Evolutionary conservation across 768 basidiomycete species (phyloP).

Genomic region (Mycena latifolia): DNA sequence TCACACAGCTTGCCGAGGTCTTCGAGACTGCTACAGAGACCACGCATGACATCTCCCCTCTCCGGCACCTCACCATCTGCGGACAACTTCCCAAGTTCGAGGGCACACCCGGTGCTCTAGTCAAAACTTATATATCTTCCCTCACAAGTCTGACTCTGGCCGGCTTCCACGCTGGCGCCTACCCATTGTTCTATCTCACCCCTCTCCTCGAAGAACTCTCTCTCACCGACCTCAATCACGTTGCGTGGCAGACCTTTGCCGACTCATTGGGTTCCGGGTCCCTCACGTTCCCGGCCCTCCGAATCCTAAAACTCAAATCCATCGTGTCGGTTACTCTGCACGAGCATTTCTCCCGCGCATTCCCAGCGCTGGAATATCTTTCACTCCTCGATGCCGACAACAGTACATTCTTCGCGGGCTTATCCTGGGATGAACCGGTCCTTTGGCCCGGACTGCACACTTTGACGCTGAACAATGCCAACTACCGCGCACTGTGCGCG

Average conservation of each 20-base stretch:
- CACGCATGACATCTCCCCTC: neutral
- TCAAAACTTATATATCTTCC: slow-evolving; percentile 11
- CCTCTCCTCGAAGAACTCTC: slow-evolving; percentile 18
- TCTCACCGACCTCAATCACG: neutral
- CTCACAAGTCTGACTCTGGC: slow-evolving; percentile 12
- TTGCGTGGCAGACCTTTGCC: neutral
- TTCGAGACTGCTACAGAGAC: neutral
- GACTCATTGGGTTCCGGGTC: neutral
- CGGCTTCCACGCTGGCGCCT: neutral
- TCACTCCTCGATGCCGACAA: neutral
- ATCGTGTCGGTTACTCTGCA: neutral
- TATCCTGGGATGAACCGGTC: neutral
- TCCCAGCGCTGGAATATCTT: slow-evolving; percentile 17
- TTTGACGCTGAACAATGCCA: slow-evolving; percentile 4
- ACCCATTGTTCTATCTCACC: neutral
- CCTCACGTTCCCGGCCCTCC: slow-evolving; percentile 18
- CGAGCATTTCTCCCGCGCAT: neutral
- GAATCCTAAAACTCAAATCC: neutral
- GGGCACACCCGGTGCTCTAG: neutral
- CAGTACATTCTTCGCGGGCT: neutral
- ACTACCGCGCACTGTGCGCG: slow-evolving; percentile 7
- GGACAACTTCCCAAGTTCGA: too few relatives aligned
- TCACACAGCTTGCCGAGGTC: slow-evolving; percentile 11
- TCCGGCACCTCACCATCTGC: slow-evolving; percentile 21
- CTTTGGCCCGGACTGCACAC: slow-evolving; percentile 17